These are phyloP conservation scores for Phlebiopsis flavidoalba DNA, from an alignment of 768 basidiomycete genomes.

Conservation along the genomic window DNA sequence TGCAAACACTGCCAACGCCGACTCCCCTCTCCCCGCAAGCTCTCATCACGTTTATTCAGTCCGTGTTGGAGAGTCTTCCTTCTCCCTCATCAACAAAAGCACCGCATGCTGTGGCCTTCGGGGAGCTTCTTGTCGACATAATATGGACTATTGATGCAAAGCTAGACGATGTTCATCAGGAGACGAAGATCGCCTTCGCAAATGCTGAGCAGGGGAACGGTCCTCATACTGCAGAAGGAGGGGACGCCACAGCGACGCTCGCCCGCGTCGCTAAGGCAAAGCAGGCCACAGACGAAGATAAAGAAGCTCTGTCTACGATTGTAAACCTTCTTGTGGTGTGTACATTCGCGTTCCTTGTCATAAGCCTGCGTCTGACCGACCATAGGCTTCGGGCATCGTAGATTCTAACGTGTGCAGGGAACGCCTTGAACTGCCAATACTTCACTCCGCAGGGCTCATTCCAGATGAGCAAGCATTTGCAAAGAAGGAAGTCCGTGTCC, in stretches of 20 bases:
- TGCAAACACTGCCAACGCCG: constrained; percentile 22
- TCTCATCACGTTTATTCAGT: constrained; percentile 62
- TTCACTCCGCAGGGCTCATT: constrained; percentile 63
- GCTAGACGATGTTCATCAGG: constrained; percentile 63
- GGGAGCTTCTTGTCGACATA: constrained; percentile 72
- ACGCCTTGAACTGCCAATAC: constrained; percentile 61
- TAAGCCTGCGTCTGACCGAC: not conserved
- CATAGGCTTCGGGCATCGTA: constrained; percentile 55
- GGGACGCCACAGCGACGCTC: constrained; percentile 8
- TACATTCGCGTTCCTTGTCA: constrained; percentile 1
- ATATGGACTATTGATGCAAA: constrained; percentile 79
- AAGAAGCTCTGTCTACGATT: constrained; percentile 49
- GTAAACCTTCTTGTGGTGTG: constrained; percentile 61
- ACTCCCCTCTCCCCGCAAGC: constrained; percentile 48
- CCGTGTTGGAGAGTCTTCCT: constrained; percentile 57
- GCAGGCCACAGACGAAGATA: constrained; percentile 56
- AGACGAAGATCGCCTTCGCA: constrained; percentile 39
- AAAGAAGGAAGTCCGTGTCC: constrained; percentile 75
- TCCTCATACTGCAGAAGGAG: constrained; percentile 5
- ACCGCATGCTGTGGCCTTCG: constrained; percentile 43
- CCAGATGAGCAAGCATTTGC: constrained; percentile 61
- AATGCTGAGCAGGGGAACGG: constrained; percentile 16
- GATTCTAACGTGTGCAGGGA: constrained; percentile 63
- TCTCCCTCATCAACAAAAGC: constrained; percentile 51
- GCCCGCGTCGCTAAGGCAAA: constrained; percentile 33